Conservation (phyloP, 331 rosid species). For the Malus hybrid region DNA sequence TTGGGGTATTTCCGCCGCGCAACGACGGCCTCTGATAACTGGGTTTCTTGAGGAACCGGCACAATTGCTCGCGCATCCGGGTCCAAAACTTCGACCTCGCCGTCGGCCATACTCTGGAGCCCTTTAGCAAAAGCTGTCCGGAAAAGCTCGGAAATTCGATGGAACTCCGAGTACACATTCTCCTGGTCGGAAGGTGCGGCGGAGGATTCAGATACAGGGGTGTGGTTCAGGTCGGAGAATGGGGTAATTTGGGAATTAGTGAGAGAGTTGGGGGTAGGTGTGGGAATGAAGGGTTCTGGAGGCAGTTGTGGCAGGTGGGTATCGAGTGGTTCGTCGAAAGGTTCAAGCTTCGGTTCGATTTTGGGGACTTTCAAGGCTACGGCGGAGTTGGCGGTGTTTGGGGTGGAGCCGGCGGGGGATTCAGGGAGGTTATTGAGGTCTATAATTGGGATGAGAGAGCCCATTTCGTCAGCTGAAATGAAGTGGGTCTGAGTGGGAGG, state of each 20-base stretch:
- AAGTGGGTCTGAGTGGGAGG: not conserved
- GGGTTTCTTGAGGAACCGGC: conserved; percentile 31
- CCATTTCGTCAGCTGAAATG: conserved; percentile 16
- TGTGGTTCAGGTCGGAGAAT: not conserved
- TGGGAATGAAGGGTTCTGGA: conserved; percentile 14
- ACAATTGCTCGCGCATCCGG: conserved; percentile 55
- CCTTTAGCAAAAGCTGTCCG: conserved; percentile 40
- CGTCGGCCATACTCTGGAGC: not conserved
- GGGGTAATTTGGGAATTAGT: conserved; percentile 15
- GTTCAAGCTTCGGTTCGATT: conserved; percentile 64
- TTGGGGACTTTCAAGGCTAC: conserved; percentile 25
- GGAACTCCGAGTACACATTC: conserved; percentile 48
- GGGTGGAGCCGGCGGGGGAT: not conserved
- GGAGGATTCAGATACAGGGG: conserved; percentile 17
- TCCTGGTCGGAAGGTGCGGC: conserved; percentile 16
- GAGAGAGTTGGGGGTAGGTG: conserved; percentile 11
- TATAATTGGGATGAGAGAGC: conserved; percentile 36
- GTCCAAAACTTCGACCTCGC: conserved; percentile 24
- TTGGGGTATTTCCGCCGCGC: conserved; percentile 20
- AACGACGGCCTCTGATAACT: conserved; percentile 15
- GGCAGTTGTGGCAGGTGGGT: conserved; percentile 12
- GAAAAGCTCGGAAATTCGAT: conserved; percentile 60
- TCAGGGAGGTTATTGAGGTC: conserved; percentile 49
- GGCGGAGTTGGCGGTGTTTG: conserved; percentile 11
- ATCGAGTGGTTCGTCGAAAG: conserved; percentile 34